These are phyloP conservation scores for Strigomonas culicis DNA, from an alignment of 208 protist species.

Conservation along the genomic window DNA sequence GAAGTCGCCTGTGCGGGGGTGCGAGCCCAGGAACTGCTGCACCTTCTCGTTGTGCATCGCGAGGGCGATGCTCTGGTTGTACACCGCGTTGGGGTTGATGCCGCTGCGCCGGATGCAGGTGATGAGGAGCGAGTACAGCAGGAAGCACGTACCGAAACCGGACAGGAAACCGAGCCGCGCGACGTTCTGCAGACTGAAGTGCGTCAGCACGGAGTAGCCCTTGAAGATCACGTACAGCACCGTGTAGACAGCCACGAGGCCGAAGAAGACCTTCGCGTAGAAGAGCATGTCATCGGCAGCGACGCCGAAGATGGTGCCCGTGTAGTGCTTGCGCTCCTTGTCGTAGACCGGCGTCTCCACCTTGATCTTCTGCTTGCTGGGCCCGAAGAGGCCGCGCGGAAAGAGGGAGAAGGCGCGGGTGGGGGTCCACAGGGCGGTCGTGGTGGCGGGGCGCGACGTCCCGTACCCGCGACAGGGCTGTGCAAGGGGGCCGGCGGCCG, in stretches of 20 bases:
- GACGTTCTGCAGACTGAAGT: conserved; percentile 77
- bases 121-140: conserved; percentile 57
- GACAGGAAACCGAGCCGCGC: conserved; percentile 76
- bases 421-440: too few relatives aligned
- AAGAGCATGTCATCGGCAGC: conserved; percentile 75
- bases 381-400: conserved; percentile 12
- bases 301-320: conserved; percentile 77
- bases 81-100: conserved; percentile 84
- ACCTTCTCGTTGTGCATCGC: conserved; percentile 82
- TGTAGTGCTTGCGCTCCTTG: conserved; percentile 60
- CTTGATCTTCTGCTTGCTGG: conserved; percentile 36
- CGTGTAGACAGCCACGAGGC: conserved; percentile 23
- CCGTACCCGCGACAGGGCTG: too few relatives aligned
- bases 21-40: conserved; percentile 62
- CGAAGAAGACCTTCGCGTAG: conserved; percentile 64
- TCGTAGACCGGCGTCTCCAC: conserved; percentile 74
- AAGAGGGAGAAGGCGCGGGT: too few relatives aligned
- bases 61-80: conserved; percentile 88
- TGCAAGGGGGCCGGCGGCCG: too few relatives aligned
- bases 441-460: too few relatives aligned
- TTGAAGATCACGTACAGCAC: conserved; percentile 75
- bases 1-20: conserved; percentile 85
- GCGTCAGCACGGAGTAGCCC: conserved; percentile 63
- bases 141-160: conserved; percentile 65
- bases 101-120: conserved; percentile 45